Evolutionary conservation across 768 basidiomycete genomes (phyloP).

Genomic region (Kwoniella dejecticola): DNA sequence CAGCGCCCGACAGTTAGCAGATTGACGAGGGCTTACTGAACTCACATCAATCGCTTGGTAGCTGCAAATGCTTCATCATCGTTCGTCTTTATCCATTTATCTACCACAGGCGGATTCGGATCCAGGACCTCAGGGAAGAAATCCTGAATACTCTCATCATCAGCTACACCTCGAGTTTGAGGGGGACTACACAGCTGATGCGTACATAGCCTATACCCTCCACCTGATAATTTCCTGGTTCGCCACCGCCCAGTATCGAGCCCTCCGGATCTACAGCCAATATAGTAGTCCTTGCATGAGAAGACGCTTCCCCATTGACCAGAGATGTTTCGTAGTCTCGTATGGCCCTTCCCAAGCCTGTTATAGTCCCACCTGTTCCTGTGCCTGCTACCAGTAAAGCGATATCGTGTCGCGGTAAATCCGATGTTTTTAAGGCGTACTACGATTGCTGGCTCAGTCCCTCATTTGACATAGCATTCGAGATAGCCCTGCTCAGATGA

Average conservation of each 20-base stretch:
- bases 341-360: slow-evolving; percentile 61
- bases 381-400: slow-evolving; percentile 82
- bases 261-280: slow-evolving; percentile 95
- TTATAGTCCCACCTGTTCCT: slow-evolving; percentile 93
- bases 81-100: slow-evolving; percentile 73
- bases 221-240: slow-evolving; percentile 67
- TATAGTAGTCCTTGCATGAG: slow-evolving; percentile 54
- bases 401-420: slow-evolving; percentile 41
- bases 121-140: slow-evolving; percentile 86
- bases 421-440: slow-evolving; percentile 65
- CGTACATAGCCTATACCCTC: slow-evolving; percentile 82
- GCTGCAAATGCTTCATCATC: slow-evolving; percentile 80
- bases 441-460: too few species aligned
- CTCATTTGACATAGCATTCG: too few species aligned
- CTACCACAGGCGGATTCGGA: slow-evolving; percentile 63
- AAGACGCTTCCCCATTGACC: not conserved
- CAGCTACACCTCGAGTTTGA: not conserved
- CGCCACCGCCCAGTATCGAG: slow-evolving; percentile 71
- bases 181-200: not conserved
- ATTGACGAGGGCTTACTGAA: slow-evolving; percentile 1
- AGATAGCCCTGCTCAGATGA: too few species aligned
- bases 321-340: slow-evolving; percentile 49
- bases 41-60: slow-evolving; percentile 68
- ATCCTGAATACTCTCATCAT: too few species aligned
- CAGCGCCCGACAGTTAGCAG: too few species aligned